A percentile compares a stretch with the other conserved stretches of the same genome.
Evolutionary conservation across 1,139 yeast species (phyloP).

Genomic region (Torulaspora pretoriensis): DNA sequence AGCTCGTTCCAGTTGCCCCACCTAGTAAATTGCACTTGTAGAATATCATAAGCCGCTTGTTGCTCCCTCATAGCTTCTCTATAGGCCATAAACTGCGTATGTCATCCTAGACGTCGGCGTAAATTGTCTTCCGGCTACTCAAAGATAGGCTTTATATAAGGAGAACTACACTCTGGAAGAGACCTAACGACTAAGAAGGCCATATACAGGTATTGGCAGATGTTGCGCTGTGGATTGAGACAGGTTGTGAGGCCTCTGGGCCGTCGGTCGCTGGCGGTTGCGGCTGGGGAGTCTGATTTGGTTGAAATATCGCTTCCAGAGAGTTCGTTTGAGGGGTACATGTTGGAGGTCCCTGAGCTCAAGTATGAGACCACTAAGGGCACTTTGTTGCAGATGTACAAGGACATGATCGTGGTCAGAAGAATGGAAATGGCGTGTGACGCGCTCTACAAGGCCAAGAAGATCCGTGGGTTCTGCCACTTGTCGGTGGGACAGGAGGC

Average conservation of each 20-base stretch:
- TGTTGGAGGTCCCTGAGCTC: slow-evolving; percentile 71
- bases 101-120: not conserved
- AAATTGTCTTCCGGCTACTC: not conserved
- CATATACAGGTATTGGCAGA: not conserved
- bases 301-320: slow-evolving; percentile 60
- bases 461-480: slow-evolving; percentile 98
- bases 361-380: slow-evolving; percentile 75
- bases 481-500: slow-evolving; percentile 99
- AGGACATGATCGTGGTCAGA: slow-evolving; percentile 89
- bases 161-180: not conserved
- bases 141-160: not conserved
- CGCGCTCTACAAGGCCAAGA: slow-evolving; percentile 96
- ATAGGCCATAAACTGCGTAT: not conserved
- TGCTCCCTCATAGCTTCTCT: not conserved
- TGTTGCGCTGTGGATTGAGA: not conserved
- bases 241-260: slow-evolving; percentile 2
- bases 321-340: slow-evolving; percentile 78
- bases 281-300: slow-evolving; percentile 28
- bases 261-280: slow-evolving; percentile 20
- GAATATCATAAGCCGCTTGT: not conserved
- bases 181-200: not conserved
- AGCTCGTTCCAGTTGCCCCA: not conserved
- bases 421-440: slow-evolving; percentile 99
- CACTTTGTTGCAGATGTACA: slow-evolving; percentile 84
- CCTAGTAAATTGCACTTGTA: not conserved